phyloP scores from a whole-genome alignment of 495 filamentous ascomycete genomes.

The Mycothermus thermophilus region DNA sequence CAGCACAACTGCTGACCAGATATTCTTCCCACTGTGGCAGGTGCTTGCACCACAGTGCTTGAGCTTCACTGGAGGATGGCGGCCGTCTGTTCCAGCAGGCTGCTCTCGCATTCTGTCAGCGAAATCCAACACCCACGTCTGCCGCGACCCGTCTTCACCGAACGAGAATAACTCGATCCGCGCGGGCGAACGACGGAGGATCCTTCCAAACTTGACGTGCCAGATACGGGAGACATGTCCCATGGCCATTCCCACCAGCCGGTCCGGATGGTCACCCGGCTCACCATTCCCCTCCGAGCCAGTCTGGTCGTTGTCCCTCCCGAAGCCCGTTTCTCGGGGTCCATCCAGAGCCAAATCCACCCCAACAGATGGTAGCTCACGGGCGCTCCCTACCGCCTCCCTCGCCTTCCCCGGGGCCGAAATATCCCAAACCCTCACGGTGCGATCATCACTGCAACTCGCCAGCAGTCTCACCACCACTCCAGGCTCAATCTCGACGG shows the following conservation, averaged over 20 bases:
- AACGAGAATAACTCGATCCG: slow-evolving; percentile 47
- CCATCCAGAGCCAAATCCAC: slow-evolving; percentile 8
- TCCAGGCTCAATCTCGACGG: slow-evolving; percentile 28
- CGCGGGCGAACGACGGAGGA: not conserved
- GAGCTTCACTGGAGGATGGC: slow-evolving; percentile 20
- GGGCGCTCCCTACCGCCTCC: not conserved
- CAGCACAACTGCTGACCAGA: slow-evolving; percentile 62
- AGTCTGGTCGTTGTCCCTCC: slow-evolving; percentile 9
- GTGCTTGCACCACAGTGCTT: slow-evolving; percentile 36
- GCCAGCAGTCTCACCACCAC: slow-evolving; percentile 47
- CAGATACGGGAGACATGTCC: slow-evolving; percentile 85
- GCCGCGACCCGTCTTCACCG: slow-evolving; percentile 64
- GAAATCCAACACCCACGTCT: slow-evolving; percentile 49
- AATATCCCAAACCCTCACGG: slow-evolving; percentile 81
- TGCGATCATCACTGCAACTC: slow-evolving; percentile 92
- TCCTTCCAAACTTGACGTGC: slow-evolving; percentile 49
- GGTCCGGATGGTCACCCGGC: slow-evolving; percentile 10
- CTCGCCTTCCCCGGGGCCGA: slow-evolving; percentile 5
- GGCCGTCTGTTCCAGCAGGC: no score
- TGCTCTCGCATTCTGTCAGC: no score
- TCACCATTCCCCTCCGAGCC: slow-evolving; percentile 13
- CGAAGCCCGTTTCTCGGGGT: slow-evolving; percentile 39
- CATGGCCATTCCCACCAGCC: slow-evolving; percentile 53
- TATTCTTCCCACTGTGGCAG: slow-evolving; percentile 73
- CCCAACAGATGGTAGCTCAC: no score